These are phyloP conservation scores for Xerocomus nothofagi DNA, from an alignment of 1,284 basidiomycete genomes.

Conservation along the genomic window DNA sequence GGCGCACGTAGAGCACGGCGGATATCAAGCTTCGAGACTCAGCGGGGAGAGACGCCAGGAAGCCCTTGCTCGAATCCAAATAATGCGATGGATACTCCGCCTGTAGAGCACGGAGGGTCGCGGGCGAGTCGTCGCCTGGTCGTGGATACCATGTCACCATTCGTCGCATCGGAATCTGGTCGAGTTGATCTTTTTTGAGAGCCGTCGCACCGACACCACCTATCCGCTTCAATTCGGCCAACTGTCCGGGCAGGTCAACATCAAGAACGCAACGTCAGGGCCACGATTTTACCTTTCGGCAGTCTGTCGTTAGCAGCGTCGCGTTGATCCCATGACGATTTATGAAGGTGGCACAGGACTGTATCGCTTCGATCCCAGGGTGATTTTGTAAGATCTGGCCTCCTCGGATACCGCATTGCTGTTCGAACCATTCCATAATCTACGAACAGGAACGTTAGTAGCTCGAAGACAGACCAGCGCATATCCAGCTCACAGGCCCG, in stretches of 20 bases:
- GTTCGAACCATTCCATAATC: slow-evolving; percentile 46
- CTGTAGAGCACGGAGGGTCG: slow-evolving; percentile 34
- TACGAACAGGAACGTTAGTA: slow-evolving; percentile 17
- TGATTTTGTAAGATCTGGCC: slow-evolving; percentile 31
- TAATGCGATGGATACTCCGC: slow-evolving; percentile 37
- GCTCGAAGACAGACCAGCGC: neutral
- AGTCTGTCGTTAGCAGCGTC: slow-evolving; percentile 43
- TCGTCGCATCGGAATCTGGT: slow-evolving; percentile 27
- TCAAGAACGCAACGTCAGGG: neutral
- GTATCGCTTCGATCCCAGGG: slow-evolving; percentile 50
- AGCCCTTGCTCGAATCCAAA: slow-evolving; percentile 24
- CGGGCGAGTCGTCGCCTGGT: slow-evolving; percentile 23
- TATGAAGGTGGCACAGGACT: slow-evolving; percentile 49
- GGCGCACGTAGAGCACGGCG: slow-evolving; percentile 30
- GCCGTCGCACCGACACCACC: slow-evolving; percentile 42
- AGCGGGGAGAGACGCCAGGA: slow-evolving; percentile 32
- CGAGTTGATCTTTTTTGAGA: slow-evolving; percentile 38
- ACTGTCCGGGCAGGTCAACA: slow-evolving; percentile 27
- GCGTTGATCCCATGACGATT: slow-evolving; percentile 41
- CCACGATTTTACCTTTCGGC: slow-evolving; percentile 37
- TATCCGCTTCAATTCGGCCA: slow-evolving; percentile 41
- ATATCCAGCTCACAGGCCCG: slow-evolving; percentile 41
- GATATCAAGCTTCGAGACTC: slow-evolving; percentile 29
- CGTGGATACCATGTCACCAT: slow-evolving; percentile 30
- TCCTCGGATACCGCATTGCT: slow-evolving; percentile 25